A percentile compares a stretch with the other conserved stretches of the same genome.
These are phyloP conservation scores for Globisporangium carolinianum DNA, from an alignment of 352 stramenopile genomes.

Conservation along the genomic window DNA sequence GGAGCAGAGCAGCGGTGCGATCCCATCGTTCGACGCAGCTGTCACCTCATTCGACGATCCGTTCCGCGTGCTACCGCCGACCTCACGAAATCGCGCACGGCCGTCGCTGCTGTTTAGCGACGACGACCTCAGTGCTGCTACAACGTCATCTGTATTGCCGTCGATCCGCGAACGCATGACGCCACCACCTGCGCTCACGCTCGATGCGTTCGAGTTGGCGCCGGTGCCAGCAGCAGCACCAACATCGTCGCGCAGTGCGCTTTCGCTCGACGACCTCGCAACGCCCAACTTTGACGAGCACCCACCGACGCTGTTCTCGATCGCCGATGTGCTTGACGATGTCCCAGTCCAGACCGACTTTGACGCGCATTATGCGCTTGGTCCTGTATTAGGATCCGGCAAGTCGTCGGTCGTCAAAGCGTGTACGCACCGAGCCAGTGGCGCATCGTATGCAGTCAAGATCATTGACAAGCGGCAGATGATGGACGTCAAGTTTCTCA, in stretches of 20 bases:
- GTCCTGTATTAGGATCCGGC: conserved; percentile 53
- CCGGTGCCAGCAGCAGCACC: no score
- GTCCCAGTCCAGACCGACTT: conserved; percentile 61
- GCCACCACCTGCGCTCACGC: conserved; percentile 24
- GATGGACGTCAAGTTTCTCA: conserved; percentile 74
- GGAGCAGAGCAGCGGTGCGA: conserved; percentile 10
- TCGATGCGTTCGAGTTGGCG: no score
- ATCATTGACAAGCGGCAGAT: conserved; percentile 84
- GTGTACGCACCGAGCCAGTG: conserved; percentile 27
- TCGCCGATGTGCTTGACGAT: conserved; percentile 51
- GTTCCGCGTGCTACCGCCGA: conserved; percentile 3
- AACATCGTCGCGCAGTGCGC: conserved; percentile 28
- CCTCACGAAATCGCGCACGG: conserved; percentile 13
- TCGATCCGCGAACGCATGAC: conserved; percentile 65
- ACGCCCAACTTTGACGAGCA: conserved; percentile 25
- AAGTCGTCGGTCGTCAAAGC: conserved; percentile 79
- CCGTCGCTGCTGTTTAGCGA: conserved; percentile 62
- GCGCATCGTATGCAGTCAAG: conserved; percentile 57
- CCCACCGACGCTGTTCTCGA: conserved; percentile 53
- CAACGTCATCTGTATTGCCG: conserved; percentile 42
- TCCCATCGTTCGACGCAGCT: conserved; percentile 6
- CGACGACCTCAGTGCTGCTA: conserved; percentile 30
- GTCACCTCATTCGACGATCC: conserved; percentile 21
- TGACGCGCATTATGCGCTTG: conserved; percentile 41
- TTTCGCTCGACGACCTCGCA: conserved; percentile 53